Evolutionary conservation across 768 basidiomycete genomes (phyloP).

Genomic region (Suillus cothurnatus): DNA sequence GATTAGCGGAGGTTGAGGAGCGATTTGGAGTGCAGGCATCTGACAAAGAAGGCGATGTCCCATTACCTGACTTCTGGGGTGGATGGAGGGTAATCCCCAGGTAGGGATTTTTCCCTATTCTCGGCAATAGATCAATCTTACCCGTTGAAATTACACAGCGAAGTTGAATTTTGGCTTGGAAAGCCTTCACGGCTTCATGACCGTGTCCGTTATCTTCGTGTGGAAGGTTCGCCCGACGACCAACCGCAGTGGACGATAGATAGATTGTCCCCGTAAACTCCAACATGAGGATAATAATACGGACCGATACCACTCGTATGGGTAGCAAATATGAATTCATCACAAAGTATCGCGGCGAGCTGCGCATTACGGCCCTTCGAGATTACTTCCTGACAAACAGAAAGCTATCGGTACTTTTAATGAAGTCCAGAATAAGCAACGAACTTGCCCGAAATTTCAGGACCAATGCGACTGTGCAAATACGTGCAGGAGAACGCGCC

Average conservation of each 20-base stretch:
- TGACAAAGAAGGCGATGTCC: slow-evolving; percentile 50
- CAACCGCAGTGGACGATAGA: slow-evolving; percentile 74
- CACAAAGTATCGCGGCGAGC: not conserved
- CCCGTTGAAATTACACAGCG: slow-evolving; percentile 48
- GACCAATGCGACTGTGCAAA: not conserved
- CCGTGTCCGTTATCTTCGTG: slow-evolving; percentile 76
- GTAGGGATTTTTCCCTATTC: slow-evolving; percentile 40
- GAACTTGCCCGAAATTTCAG: not conserved
- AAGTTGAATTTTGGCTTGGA: slow-evolving; percentile 97
- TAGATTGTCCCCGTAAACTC: slow-evolving; percentile 67
- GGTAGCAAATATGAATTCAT: slow-evolving; percentile 1
- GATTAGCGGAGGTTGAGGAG: slow-evolving; percentile 58
- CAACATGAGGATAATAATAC: not conserved
- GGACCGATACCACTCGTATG: not conserved
- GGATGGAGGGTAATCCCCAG: slow-evolving; percentile 93
- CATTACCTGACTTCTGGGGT: slow-evolving; percentile 92
- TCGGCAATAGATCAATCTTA: not conserved
- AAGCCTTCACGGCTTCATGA: slow-evolving; percentile 95
- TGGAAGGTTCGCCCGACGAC: slow-evolving; percentile 48
- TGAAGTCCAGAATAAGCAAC: not conserved
- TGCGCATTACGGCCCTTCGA: not conserved
- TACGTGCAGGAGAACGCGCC: not conserved
- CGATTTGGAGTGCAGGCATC: slow-evolving; percentile 54
- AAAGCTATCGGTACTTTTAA: not conserved
- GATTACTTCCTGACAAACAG: not conserved